Conservation (phyloP, 176 grass and related monocot species). For the Ananas comosus region DNA sequence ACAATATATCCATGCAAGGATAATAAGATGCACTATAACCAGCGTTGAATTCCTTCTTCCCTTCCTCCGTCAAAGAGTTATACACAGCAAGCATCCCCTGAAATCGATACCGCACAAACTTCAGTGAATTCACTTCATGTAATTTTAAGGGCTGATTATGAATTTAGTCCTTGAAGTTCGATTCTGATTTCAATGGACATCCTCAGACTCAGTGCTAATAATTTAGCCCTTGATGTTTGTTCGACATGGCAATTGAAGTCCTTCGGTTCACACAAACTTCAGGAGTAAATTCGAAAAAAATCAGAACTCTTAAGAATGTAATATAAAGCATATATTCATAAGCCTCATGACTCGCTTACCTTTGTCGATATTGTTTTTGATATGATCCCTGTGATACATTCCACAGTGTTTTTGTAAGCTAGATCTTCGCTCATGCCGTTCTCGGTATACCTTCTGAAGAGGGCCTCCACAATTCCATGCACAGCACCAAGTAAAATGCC, state of each 20-base stretch:
- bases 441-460: constrained; percentile 73
- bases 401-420: constrained; percentile 75
- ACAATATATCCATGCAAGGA: constrained; percentile 77
- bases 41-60: constrained; percentile 56
- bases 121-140: neutral
- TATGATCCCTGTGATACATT: constrained; percentile 75
- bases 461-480: constrained; percentile 71
- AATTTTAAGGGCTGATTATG: neutral
- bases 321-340: too few relatives aligned
- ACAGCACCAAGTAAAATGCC: constrained; percentile 73
- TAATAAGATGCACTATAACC: constrained; percentile 69
- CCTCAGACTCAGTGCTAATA: too few relatives aligned
- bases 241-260: too few relatives aligned
- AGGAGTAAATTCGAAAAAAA: too few relatives aligned
- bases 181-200: neutral
- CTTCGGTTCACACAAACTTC: too few relatives aligned
- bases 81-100: constrained; percentile 73
- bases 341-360: constrained; percentile 16
- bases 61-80: constrained; percentile 51
- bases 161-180: neutral
- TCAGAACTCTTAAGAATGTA: too few relatives aligned
- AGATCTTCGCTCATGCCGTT: constrained; percentile 61
- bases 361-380: constrained; percentile 75
- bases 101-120: neutral
- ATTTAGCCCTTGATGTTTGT: too few relatives aligned